Evolutionary conservation across 129 eudicot species (phyloP).

Genomic region (Artemisia argyi): DNA sequence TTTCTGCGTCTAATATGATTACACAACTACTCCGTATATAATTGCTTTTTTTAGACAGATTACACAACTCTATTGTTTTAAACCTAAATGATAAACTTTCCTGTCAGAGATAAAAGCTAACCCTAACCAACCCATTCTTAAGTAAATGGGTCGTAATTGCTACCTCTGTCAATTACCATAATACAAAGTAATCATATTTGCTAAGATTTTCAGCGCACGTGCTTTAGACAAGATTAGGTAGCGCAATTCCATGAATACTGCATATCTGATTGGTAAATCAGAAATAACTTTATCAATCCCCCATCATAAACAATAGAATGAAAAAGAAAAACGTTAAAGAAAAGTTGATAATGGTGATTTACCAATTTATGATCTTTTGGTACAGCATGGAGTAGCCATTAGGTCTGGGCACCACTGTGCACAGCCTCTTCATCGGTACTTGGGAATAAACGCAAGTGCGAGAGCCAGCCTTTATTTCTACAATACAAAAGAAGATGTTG

Average conservation of each 20-base stretch:
- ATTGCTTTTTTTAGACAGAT: too few relatives aligned
- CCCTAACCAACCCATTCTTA: too few relatives aligned
- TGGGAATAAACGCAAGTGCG: conserved; percentile 91
- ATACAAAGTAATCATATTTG: neutral
- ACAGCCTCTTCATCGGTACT: conserved; percentile 91
- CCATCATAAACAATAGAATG: neutral
- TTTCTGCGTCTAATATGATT: neutral
- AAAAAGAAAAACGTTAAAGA: neutral
- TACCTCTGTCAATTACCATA: neutral
- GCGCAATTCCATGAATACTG: neutral
- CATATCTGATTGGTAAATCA: neutral
- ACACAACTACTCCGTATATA: neutral
- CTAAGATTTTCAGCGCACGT: neutral
- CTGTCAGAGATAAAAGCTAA: too few relatives aligned
- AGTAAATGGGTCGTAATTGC: too few relatives aligned
- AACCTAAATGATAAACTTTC: too few relatives aligned
- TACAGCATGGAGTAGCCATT: conserved; percentile 96
- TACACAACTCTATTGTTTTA: too few relatives aligned
- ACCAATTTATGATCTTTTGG: conserved; percentile 6
- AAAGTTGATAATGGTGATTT: neutral
- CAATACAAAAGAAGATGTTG: conserved; percentile 91
- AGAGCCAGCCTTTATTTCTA: conserved; percentile 96
- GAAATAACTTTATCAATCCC: neutral
- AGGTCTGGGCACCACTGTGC: conserved; percentile 99
- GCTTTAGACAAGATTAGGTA: neutral